Evolutionary conservation across 345 rosid genomes (phyloP).

Genomic region (Eutrema heterophyllum): DNA sequence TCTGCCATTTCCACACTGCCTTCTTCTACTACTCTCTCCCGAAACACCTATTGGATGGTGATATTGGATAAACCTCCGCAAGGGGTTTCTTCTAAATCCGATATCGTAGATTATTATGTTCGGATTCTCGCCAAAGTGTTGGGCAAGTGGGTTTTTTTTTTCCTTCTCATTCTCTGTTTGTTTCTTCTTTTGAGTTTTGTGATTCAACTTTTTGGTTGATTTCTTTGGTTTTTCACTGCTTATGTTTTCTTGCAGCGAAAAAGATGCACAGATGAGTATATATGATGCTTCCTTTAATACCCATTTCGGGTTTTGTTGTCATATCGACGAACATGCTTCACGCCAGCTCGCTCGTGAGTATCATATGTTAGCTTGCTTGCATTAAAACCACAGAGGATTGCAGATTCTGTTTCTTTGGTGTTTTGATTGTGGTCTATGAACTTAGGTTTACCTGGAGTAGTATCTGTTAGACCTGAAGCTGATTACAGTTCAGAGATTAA

Average conservation of each 20-base stretch:
- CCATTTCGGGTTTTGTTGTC: constrained; percentile 72
- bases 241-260: constrained; percentile 40
- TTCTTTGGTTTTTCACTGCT: neutral
- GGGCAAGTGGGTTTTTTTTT: constrained; percentile 46
- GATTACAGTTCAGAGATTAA: constrained; percentile 44
- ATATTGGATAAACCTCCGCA: constrained; percentile 51
- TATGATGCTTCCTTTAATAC: constrained; percentile 56
- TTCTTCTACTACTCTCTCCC: constrained; percentile 19
- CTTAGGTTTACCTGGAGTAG: constrained; percentile 67
- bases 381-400: neutral
- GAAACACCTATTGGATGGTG: constrained; percentile 55
- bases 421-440: neutral
- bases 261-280: constrained; percentile 74
- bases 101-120: constrained; percentile 59
- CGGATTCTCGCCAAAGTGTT: constrained; percentile 43
- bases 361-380: neutral
- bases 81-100: constrained; percentile 42
- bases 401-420: neutral
- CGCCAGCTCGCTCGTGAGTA: constrained; percentile 49
- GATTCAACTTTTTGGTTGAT: neutral
- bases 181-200: neutral
- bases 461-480: constrained; percentile 59
- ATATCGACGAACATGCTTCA: constrained; percentile 62
- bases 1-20: constrained; percentile 26
- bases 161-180: neutral